These are phyloP conservation scores for Aureobasidium sp. DNA, from an alignment of 2,329 filamentous ascomycete genomes.

Conservation along the genomic window DNA sequence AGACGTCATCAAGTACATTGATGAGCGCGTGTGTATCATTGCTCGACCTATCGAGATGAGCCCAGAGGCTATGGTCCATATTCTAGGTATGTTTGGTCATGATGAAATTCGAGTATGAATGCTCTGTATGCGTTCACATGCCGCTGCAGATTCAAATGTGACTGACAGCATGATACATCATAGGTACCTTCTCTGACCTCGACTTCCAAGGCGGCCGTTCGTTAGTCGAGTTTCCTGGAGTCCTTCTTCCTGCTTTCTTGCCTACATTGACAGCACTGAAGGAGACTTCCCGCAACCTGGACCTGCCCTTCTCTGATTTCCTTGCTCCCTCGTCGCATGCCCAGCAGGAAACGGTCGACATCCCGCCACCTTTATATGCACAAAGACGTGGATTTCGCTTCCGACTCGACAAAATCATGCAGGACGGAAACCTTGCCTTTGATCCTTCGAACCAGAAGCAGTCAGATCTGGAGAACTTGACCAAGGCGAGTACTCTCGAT, in stretches of 20 bases:
- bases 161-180: too few relatives aligned
- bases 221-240: conserved; percentile 56
- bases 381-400: conserved; percentile 44
- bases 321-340: conserved; percentile 23
- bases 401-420: conserved; percentile 29
- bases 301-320: conserved; percentile 27
- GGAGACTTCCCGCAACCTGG: conserved; percentile 34
- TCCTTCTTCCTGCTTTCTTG: conserved; percentile 52
- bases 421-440: conserved; percentile 22
- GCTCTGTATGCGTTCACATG: too few relatives aligned
- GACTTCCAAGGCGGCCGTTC: neutral
- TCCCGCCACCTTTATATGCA: conserved; percentile 48
- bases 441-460: conserved; percentile 1
- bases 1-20: neutral
- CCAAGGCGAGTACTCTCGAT: conserved; percentile 45
- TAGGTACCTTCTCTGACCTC: neutral
- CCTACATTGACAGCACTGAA: conserved; percentile 53
- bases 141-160: too few relatives aligned
- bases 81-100: neutral
- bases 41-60: neutral
- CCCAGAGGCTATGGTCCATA: neutral
- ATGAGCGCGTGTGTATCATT: conserved; percentile 20
- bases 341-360: conserved; percentile 19
- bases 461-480: conserved; percentile 21
- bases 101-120: neutral